Evolutionary conservation across 1,284 basidiomycete species (phyloP), one percentile per base, ranked within the genome.

Genomic region (Pisolithus thermaeus): DNA sequence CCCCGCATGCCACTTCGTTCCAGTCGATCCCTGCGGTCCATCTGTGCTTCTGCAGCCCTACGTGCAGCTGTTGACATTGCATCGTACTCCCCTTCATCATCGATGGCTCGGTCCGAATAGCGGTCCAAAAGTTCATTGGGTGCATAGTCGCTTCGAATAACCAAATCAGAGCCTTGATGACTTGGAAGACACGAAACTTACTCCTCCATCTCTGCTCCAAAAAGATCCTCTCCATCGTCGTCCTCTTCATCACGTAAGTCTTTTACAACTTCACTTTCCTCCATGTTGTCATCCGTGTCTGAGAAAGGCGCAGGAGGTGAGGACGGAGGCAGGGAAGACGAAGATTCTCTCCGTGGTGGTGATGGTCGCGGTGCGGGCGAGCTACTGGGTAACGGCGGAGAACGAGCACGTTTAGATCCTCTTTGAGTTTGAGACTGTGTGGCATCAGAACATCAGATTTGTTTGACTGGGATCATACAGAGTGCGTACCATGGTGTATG

Each of bases 191-290:
- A 39, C 32, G 49, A 65, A 37, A 77, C 85, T 64, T 61, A 95
- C 92, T 82, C 84, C 58, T 81, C 75, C 57, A 92, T 72, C 63
- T 77, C 78, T 14, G 96, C 87, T 42, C 81, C 91, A 70, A 96
- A 98, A 25, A 99, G 81, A 72, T 99, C 95, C 68, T 97, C 95
- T 35, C 92, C 93, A 20, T 82, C 92, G 6, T 87, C 88, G 7
- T 87, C 91, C 5, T 80, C 76, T 9, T 77, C 79, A 55, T 83
- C 86, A 37, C 85, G 83, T 20, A 84, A 73, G 59, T 88, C 86
- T 52, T 63, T 74, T n/a, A 90, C 75, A 0, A 79, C 84, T 52
- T 93, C 87, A 22, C 84, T 78, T 54, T 91, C 89, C 54, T 87
- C 84, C 25, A 85, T 35, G 50, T 85, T 86, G 40, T 93, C 91